Base-by-base conservation (phyloP, 2,329 filamentous ascomycete species). In the Aspergillus candidus region DNA sequence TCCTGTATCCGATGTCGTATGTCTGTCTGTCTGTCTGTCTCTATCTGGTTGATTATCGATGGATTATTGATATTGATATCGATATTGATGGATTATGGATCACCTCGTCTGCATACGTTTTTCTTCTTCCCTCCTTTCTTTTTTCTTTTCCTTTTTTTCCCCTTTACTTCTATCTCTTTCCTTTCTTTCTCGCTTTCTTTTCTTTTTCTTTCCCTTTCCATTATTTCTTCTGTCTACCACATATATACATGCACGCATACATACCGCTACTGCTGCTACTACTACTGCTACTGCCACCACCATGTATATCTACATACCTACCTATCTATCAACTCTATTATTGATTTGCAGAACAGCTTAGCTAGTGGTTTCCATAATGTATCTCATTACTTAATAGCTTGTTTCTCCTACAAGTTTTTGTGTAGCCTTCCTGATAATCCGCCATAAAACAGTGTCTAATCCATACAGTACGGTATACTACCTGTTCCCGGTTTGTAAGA, bases 101-200 rank as follows among this genome's bases (percentile, higher is more conserved):
- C 15, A 15, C 15, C 15, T 4, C 15, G 15, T 15, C 18, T 18
- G 6, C 4, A 3, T 18, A 18, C 18, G 2, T 18, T 27, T 27
- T 27, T 3, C 8, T 27, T 8, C 22, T 27, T 27, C 10, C 31
- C 38, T 35, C n/a, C n/a, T 33, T 39, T 51, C 14, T 41, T 52
- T 45, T 46, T 31, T 38, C 35, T 47, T 52, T 46, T 47, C 47
- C 38, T 51, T 58, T 18, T 45, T 50, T 11, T 29, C 27, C 34
- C 8, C 27, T 35, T 39, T 46, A 45, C 32, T 35, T 42, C 34
- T 40, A 40, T 38, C 41, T 37, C 40, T 35, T 15, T 22, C 29
- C 18, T 33, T 43, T 43, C 31, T 27, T 39, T 32, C 31, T 39
- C 6, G 2, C 33, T 44, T 22, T 43, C 32, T 44, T 45, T 43